Percentiles rank a stretch among this genome's conserved stretches.
Evolutionary conservation across 2,329 filamentous ascomycete genomes (phyloP).

Genomic region (Davidsoniella eucalypti): DNA sequence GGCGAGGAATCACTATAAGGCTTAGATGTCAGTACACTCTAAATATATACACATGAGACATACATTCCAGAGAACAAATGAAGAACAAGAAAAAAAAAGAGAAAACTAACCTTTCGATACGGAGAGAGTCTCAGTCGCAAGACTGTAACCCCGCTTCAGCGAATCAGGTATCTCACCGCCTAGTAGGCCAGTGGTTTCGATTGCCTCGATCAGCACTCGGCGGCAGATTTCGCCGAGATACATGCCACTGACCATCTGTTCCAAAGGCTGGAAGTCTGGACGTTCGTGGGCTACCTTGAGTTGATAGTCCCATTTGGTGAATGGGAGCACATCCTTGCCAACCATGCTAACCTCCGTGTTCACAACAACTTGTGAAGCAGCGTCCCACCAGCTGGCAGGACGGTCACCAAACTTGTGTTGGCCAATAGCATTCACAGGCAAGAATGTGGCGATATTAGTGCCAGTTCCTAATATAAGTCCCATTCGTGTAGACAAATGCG

Average conservation of each 20-base stretch:
- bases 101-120: conserved; percentile 36
- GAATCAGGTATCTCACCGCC: conserved; percentile 40
- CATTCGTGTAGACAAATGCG: conserved; percentile 40
- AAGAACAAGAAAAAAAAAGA: not conserved
- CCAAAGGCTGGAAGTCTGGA: conserved; percentile 45
- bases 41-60: too few species aligned
- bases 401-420: conserved; percentile 39
- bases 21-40: not conserved
- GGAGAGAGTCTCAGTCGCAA: conserved; percentile 45
- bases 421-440: conserved; percentile 40
- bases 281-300: conserved; percentile 35
- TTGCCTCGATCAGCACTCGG: conserved; percentile 40
- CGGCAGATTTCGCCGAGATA: conserved; percentile 51
- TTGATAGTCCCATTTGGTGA: conserved; percentile 43
- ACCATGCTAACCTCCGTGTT: conserved; percentile 56
- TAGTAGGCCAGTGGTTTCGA: conserved; percentile 36
- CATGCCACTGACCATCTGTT: conserved; percentile 46
- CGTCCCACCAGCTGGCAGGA: conserved; percentile 37
- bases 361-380: conserved; percentile 45
- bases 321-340: conserved; percentile 38
- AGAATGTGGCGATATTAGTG: conserved; percentile 47
- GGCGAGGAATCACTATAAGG: conserved; percentile 4
- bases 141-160: conserved; percentile 34
- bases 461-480: conserved; percentile 52
- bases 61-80: not conserved